These are phyloP conservation scores for Amanita pseudoporphyria DNA, from an alignment of 768 basidiomycete species.

Conservation along the genomic window DNA sequence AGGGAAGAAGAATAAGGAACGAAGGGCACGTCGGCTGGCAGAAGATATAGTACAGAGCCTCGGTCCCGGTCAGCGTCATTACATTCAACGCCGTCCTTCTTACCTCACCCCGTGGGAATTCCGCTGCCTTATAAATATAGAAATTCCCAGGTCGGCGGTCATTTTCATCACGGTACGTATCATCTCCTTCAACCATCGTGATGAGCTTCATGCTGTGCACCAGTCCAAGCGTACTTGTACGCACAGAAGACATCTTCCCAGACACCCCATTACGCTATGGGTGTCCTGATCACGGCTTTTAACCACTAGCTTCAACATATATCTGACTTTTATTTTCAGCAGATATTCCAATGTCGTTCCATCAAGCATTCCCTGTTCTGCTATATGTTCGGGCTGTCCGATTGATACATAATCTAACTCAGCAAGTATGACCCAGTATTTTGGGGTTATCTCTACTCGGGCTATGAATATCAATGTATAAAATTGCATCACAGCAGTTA, in stretches of 20 bases:
- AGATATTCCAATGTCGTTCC: neutral
- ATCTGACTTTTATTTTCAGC: neutral
- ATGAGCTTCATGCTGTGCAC: slow-evolving; percentile 49
- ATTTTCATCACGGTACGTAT: slow-evolving; percentile 13
- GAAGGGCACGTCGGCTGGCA: slow-evolving; percentile 4
- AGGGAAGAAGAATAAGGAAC: slow-evolving; percentile 7
- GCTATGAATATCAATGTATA: no score
- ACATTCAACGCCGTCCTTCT: neutral
- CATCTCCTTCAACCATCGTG: slow-evolving; percentile 17
- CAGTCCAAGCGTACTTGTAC: slow-evolving; percentile 38
- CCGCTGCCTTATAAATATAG: neutral
- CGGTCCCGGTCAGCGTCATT: neutral
- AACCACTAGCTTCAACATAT: slow-evolving; percentile 1
- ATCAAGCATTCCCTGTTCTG: no score
- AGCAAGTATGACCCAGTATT: no score
- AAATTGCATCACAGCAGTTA: neutral
- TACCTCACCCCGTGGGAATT: slow-evolving; percentile 4
- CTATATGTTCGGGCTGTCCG: no score
- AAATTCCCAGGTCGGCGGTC: no score
- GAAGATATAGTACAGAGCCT: slow-evolving; percentile 5
- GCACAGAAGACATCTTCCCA: slow-evolving; percentile 38
- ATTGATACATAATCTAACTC: no score
- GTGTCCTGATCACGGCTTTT: slow-evolving; percentile 31
- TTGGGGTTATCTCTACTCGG: no score
- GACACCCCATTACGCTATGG: slow-evolving; percentile 41